These are phyloP conservation scores for Quercus glauca DNA, from an alignment of 306 rosid species.

Conservation along the genomic window DNA sequence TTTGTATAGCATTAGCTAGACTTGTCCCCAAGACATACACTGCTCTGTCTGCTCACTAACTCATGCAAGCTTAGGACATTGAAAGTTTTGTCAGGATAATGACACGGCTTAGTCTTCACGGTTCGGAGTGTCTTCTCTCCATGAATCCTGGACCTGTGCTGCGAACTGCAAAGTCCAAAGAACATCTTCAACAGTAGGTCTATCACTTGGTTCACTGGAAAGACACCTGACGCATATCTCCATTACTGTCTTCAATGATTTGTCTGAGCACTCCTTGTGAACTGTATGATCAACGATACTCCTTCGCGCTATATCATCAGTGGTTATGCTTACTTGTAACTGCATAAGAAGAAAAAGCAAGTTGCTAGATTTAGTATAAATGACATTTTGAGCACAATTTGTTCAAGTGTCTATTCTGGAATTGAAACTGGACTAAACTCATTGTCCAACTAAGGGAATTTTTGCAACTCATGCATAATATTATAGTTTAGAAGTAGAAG, in stretches of 20 bases:
- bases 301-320: conserved; percentile 66
- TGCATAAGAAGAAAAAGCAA: conserved; percentile 26
- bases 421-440: background rate
- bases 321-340: conserved; percentile 78
- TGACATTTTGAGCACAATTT: background rate
- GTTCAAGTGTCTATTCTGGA: background rate
- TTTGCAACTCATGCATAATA: background rate
- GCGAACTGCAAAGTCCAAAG: conserved; percentile 97
- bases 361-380: background rate
- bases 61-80: background rate
- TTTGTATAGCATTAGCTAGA: background rate
- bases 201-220: conserved; percentile 41
- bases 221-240: conserved; percentile 86
- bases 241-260: conserved; percentile 78
- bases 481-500: background rate
- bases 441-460: background rate
- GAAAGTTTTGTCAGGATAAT: conserved; percentile 24
- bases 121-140: conserved; percentile 43
- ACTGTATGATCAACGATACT: conserved; percentile 76
- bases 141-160: conserved; percentile 78
- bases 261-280: conserved; percentile 77
- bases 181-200: conserved; percentile 88
- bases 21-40: background rate
- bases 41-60: background rate
- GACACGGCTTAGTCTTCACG: conserved; percentile 38